Evolutionary conservation across 306 rosid species (phyloP), one percentile per base, ranked within the genome.

Genomic region (Pyrus communis): DNA sequence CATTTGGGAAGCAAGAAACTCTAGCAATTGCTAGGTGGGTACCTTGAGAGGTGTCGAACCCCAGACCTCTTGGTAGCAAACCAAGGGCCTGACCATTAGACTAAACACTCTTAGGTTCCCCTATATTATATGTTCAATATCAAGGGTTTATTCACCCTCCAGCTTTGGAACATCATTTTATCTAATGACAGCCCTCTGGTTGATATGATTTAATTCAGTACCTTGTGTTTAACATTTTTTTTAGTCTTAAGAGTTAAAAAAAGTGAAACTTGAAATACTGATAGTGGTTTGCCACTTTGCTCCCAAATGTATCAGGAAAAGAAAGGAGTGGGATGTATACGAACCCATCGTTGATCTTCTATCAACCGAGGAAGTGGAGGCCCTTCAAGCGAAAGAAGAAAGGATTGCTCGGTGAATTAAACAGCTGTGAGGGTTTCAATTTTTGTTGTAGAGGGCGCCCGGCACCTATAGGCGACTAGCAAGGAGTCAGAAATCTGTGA

Each of bases 281-380:
- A 83, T 30, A 27, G 28, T n/a, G 70, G 57, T 81, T 71, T 61
- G 62, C 70, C 18, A 66, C 31, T 74, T 14, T 86, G 58, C 78
- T 68, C 58, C 66, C 71, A 77, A 80, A 75, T 88, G 81, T 82
- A 35, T 83, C 93, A 90, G 97, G 93, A 95, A 92, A 90, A 90
- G 97, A 78, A 95, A 95, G 88, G 99, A 95, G 63, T 92, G 97
- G 99, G 96, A 95, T 43, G 86, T 89, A 27, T 92, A 92, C 59
- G 96, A 92, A 80, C 97, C 97, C 67, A 92, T 89, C 75, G 97
- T 95, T 58, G 99, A 92, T 87, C 90, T 90, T 81, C 88, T 95
- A 33, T 95, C 97, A 8, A 95, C 85, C 19, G 97, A 90, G 85
- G 97, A 95, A 82, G 97, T 90, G 8, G 97, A 92, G 86, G 96